Evolutionary conservation across 805 yeast species (phyloP), one percentile per base, ranked within the genome.

Genomic region (Metschnikowia cubensis): DNA sequence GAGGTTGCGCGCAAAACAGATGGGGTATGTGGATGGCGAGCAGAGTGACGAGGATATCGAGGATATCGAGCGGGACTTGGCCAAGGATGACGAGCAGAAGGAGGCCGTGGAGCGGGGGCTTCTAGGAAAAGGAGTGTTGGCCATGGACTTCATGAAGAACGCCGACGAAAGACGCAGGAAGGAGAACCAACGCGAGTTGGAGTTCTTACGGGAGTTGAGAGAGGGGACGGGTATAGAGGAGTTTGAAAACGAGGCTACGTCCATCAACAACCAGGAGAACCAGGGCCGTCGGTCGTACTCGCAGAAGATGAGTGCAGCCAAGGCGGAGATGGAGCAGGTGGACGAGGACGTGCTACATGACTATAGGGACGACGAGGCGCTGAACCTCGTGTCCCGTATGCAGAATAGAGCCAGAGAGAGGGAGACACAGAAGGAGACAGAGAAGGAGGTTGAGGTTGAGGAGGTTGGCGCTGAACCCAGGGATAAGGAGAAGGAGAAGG

Each of bases 61-160:
- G 31, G 77, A 74, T 35, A 69, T 77, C n/a, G 77, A 75, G 48
- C 54, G 56, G 15, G 76, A 70, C n/a, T 68, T 69, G 50, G 61
- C 53, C 11, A 64, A 67, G 5, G 73, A 68, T 25, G 64, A 68
- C n/a, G 71, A 57, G 8, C 76, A 67, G 10, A 69, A 60, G 7
- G 76, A 70, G 11, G 59, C 59, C 2, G 65, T 66, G 33, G 67
- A 71, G 32, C 56, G 65, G 21, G 53, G 52, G 8, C 76, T 73
- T 41, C 66, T 84, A n/a, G 91, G 94, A 18, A 92, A 91, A 66
- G 97, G 98, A 49, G 84, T 92, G 18, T 70, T 92, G 78, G 85
- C 83, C 44, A 94, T 94, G 98, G 96, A 91, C 57, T 92, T 92
- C 67, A 92, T 92, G 98, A 84, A 78, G 57, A 86, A 85, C 52